A percentile compares a stretch with the other conserved stretches of the same genome.
These are phyloP conservation scores for Diplodia mutila DNA, from an alignment of 2,329 filamentous ascomycete species.

Conservation along the genomic window DNA sequence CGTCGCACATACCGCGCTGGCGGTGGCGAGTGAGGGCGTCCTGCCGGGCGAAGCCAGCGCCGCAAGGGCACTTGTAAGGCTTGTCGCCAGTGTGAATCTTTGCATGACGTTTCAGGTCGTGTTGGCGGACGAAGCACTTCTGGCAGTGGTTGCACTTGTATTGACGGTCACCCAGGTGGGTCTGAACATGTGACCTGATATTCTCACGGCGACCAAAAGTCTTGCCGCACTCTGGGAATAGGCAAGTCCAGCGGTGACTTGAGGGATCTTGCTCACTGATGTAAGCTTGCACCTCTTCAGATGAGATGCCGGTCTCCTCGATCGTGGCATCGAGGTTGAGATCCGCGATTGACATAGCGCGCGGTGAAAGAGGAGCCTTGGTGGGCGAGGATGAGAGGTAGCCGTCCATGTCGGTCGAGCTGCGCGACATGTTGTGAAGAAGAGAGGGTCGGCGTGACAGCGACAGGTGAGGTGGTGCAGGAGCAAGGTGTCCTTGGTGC, in stretches of 20 bases:
- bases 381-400: conserved; percentile 28
- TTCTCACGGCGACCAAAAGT: conserved; percentile 97
- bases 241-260: conserved; percentile 53
- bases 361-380: conserved; percentile 39
- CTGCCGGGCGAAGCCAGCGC: conserved; percentile 91
- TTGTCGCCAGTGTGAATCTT: conserved; percentile 98
- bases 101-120: conserved; percentile 94
- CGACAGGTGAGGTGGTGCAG: conserved; percentile 32
- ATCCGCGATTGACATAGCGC: conserved; percentile 52
- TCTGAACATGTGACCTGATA: conserved; percentile 98
- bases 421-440: conserved; percentile 31
- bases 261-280: conserved; percentile 51
- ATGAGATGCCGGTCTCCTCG: conserved; percentile 80
- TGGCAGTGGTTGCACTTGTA: conserved; percentile 91
- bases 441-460: conserved; percentile 39
- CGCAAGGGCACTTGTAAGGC: conserved; percentile 91
- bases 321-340: conserved; percentile 64
- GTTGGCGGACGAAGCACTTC: conserved; percentile 95
- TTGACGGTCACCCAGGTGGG: conserved; percentile 93
- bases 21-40: conserved; percentile 93
- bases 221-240: conserved; percentile 75
- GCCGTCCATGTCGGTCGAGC: conserved; percentile 32
- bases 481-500: conserved; percentile 29
- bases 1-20: conserved; percentile 94
- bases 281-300: conserved; percentile 68